A percentile compares a stretch with the other conserved stretches of the same genome.
These are phyloP conservation scores for Acacia acuminata DNA, from an alignment of 306 rosid species.

Conservation along the genomic window DNA sequence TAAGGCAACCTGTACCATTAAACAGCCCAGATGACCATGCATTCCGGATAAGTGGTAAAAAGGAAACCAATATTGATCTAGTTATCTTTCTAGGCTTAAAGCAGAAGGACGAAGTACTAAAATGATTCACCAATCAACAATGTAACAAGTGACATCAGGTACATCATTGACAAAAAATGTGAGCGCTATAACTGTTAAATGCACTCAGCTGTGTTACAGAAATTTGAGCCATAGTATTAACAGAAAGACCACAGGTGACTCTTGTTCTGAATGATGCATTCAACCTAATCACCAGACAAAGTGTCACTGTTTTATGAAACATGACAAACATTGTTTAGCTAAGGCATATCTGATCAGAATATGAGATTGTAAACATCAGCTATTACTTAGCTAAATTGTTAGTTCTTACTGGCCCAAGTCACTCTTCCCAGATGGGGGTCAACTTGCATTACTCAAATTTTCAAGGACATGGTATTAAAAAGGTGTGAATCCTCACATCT, in stretches of 20 bases:
- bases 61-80: conserved; percentile 6
- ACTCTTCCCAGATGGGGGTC: background rate
- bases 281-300: background rate
- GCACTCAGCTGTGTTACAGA: background rate
- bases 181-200: conserved; percentile 10
- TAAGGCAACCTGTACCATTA: conserved; percentile 69
- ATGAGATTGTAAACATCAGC: background rate
- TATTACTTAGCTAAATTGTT: background rate
- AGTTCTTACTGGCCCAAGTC: background rate
- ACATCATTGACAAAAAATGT: conserved; percentile 16
- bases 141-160: background rate
- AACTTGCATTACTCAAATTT: background rate
- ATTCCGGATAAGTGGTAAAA: conserved; percentile 5
- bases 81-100: conserved; percentile 7
- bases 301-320: background rate
- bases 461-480: background rate
- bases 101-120: background rate
- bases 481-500: background rate
- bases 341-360: background rate
- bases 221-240: background rate
- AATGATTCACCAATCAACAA: conserved; percentile 18
- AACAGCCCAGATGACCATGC: conserved; percentile 35
- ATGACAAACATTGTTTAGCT: background rate
- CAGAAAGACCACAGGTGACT: conserved; percentile 6
- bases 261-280: conserved; percentile 3